Percentiles rank a stretch among this genome's conserved stretches.
These are phyloP conservation scores for Rhizophora mangle DNA, from an alignment of 345 rosid genomes.

Conservation along the genomic window DNA sequence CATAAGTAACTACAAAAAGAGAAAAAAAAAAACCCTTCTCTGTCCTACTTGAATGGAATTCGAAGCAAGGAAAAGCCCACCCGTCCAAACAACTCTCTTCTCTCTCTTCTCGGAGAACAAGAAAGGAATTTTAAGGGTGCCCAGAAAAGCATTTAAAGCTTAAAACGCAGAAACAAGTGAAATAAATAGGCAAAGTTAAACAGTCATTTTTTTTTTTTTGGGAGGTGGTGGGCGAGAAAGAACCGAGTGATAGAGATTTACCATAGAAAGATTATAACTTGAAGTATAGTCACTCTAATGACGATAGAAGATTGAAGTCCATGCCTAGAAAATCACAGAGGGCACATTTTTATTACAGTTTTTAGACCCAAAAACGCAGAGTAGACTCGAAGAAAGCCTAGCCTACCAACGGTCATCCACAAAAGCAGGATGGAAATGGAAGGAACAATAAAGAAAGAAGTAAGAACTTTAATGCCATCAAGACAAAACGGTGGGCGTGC, in stretches of 20 bases:
- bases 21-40: not conserved
- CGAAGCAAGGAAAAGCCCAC: not conserved
- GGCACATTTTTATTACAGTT: not conserved
- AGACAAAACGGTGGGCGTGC: constrained; percentile 47
- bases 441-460: too few species aligned
- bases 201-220: not conserved
- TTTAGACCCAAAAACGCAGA: not conserved
- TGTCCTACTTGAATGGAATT: not conserved
- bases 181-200: not conserved
- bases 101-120: not conserved
- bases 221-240: too few species aligned
- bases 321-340: not conserved
- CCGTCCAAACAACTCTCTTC: not conserved
- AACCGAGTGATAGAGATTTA: not conserved
- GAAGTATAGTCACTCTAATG: not conserved
- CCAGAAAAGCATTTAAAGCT: not conserved
- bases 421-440: not conserved
- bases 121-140: not conserved
- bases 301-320: not conserved
- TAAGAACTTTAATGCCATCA: too few species aligned
- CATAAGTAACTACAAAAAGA: not conserved
- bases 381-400: not conserved
- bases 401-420: constrained; percentile 2
- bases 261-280: not conserved
- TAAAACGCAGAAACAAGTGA: not conserved